Evolutionary conservation across 345 rosid genomes (phyloP), one percentile per base, ranked within the genome.

Genomic region (Populus tremula): DNA sequence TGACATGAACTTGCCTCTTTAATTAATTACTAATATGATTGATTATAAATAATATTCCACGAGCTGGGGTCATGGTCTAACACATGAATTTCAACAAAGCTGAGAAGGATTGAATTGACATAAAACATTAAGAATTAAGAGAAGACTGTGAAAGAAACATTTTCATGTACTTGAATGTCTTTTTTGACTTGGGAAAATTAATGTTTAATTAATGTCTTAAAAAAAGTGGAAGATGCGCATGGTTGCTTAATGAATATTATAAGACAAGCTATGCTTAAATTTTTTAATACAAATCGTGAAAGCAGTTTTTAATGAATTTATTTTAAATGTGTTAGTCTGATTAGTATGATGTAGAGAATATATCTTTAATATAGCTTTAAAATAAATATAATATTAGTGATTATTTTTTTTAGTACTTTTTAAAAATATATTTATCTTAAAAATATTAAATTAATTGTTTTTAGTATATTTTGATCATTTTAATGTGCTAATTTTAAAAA

Each of bases 71-170:
- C 69, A 39, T 69, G 50, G 54, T 43, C n/a, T 9, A 31, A 61
- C 50, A 31, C 65, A 70, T 59, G n/a, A 65, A 62, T 67, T 14
- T 64, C 35, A 29, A 63, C 33, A 11, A 21, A 27, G 21, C 25
- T 54, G 76, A 80, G 74, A 78, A 68, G 23, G 80, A 76, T 56
- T 50, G 75, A 76, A 82, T 79, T 76, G 83, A 82, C 79, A 76
- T 61, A 47, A 70, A 68, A 69, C 74, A 50, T 67, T 65, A 76
- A 35, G 54, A 72, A 69, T 70, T n/a, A 59, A 67, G 23, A 79
- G 23, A 79, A 77, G 56, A 54, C 69, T 69, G 65, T 70, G 73
- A 76, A 81, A 63, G 23, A 76, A 69, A 6, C 36, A 64, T 59
- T 53, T 43, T 50, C 67, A 77, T 27, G 54, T 65, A 65, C 21